Evolutionary conservation across 2,329 filamentous ascomycete species (phyloP).

Genomic region (Tolypocladium tropicale): DNA sequence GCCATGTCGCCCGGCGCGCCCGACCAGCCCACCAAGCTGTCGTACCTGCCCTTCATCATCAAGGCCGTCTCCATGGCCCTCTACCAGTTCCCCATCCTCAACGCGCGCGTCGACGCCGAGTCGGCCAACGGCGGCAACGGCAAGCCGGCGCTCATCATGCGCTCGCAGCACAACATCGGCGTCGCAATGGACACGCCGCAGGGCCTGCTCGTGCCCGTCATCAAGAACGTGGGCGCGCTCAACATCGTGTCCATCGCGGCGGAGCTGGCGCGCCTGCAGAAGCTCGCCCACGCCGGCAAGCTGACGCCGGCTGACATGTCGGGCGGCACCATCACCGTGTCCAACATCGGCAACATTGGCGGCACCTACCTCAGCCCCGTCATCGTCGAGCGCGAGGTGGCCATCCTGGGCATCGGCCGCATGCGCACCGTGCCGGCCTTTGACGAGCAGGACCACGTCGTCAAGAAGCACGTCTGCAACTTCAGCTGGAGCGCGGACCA

Average conservation of each 20-base stretch:
- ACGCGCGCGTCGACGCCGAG: conserved; percentile 65
- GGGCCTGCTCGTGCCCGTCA: conserved; percentile 83
- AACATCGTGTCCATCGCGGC: conserved; percentile 70
- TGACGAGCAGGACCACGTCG: conserved; percentile 44
- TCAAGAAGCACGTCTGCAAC: conserved; percentile 71
- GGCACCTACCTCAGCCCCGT: conserved; percentile 88
- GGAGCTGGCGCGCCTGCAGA: conserved; percentile 65
- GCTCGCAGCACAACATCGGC: conserved; percentile 86
- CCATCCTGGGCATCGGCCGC: conserved; percentile 81
- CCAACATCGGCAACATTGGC: conserved; percentile 92
- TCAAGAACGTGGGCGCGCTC: conserved; percentile 69
- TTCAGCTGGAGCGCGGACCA: conserved; percentile 98
- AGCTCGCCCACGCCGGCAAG: conserved; percentile 63
- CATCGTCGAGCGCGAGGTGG: conserved; percentile 82
- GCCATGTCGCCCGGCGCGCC: conserved; percentile 30
- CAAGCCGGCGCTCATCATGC: conserved; percentile 68
- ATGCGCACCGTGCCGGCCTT: conserved; percentile 77
- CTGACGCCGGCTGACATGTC: conserved; percentile 65
- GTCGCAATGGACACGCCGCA: conserved; percentile 88
- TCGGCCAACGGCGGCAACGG: conserved; percentile 33
- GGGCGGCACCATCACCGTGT: conserved; percentile 88
- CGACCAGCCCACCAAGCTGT: conserved; percentile 53
- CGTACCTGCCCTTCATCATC: conserved; percentile 88
- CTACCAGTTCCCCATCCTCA: conserved; percentile 73
- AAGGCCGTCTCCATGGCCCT: conserved; percentile 88